Conservation (phyloP, 1,284 basidiomycete species). For the Cerrena zonata region DNA sequence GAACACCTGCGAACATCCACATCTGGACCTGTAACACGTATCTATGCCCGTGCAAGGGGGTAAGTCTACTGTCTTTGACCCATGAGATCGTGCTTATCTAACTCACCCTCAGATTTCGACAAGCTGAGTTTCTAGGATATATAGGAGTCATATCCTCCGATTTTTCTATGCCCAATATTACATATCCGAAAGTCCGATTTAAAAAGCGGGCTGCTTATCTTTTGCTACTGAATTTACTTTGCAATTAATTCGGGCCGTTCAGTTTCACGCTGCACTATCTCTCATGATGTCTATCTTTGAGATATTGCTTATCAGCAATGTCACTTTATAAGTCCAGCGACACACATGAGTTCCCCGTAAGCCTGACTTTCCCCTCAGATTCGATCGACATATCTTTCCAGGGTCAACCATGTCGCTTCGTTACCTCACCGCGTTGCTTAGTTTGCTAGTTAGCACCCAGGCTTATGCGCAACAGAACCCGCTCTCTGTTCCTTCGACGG, state of each 20-base stretch:
- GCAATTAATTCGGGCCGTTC: background rate
- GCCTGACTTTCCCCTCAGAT: background rate
- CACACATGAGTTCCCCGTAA: background rate
- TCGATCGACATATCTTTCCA: background rate
- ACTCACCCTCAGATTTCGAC: too few relatives aligned
- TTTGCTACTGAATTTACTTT: too few relatives aligned
- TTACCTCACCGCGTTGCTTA: background rate
- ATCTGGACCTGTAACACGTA: too few relatives aligned
- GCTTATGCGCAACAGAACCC: background rate
- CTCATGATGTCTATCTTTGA: background rate
- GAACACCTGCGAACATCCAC: too few relatives aligned
- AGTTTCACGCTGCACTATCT: background rate
- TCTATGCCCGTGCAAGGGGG: too few relatives aligned
- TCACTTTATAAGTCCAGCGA: background rate
- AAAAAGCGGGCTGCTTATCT: too few relatives aligned
- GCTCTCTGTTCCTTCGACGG: background rate
- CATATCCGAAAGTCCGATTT: too few relatives aligned
- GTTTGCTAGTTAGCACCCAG: background rate
- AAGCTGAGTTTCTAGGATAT: too few relatives aligned
- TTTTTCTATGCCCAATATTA: too few relatives aligned
- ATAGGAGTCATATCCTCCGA: too few relatives aligned
- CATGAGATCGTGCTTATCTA: too few relatives aligned
- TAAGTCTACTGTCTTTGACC: too few relatives aligned
- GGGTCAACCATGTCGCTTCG: background rate
- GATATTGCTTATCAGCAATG: background rate